Base-by-base conservation (phyloP, 2,329 filamentous ascomycete genomes). In the Talaromyces islandicus region DNA sequence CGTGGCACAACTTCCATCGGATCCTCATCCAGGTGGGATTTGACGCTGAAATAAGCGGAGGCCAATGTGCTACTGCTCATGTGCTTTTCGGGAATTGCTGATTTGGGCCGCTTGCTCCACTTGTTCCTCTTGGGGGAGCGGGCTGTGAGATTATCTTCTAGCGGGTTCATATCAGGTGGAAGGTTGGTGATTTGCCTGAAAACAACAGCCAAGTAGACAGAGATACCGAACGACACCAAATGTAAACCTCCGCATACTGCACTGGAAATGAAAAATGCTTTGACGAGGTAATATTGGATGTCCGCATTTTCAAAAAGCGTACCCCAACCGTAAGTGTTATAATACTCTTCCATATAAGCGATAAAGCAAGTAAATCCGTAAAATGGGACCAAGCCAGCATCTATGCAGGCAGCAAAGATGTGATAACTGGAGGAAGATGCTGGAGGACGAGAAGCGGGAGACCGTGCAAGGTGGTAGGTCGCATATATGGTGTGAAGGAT, bases 101-200 rank as follows among this genome's bases (percentile, higher is more conserved):
- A 84, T 65, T 84, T 85, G 71, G 90, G 92, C 69, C 89, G 85
- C 79, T 92, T 52, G 48, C 48, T 52, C 29, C 57, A 29, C 4
- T 19, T 52, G 48, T 25, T 29, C 24, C 57, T 50, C 19, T 55
- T 53, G 76, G 95, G 91, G 74, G 65, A 73, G 70, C 76, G 80
- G 60, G 90, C 87, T 1, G 92, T 97, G 60, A 96, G 78, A 68
- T 93, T 88, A 65, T 90, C 86, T 71, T 97, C 92, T 14, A 97
- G 81, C 1, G 93, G 93, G 71, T 97, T 97, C 89, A 96, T 91
- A 70, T 97, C 93, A 0, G 93, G 92, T 6, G 93, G 93, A 72
- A 97, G 83, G 21, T 82, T 80, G 5, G 87, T 81, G 68, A 97
- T 97, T 69, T 89, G 88, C 46, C 88, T 85, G 84, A 97, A 97